phyloP scores from a whole-genome alignment of 2,329 filamentous ascomycete species.

The Ophiocordyceps camponoti-leonardi region DNA sequence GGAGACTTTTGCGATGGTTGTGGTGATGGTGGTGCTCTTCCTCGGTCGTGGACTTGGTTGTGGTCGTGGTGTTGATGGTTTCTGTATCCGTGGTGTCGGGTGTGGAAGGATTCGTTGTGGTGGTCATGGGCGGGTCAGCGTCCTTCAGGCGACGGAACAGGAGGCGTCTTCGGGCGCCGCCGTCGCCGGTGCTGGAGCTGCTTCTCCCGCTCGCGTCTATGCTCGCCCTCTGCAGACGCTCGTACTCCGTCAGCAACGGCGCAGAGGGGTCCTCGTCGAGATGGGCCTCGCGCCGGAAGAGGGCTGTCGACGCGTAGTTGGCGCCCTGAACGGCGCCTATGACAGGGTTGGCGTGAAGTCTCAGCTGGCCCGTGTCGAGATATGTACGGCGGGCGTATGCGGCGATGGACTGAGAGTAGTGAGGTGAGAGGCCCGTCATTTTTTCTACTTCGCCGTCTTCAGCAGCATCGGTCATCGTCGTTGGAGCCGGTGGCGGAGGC shows the following conservation, averaged over 20 bases:
- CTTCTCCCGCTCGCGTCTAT: conserved; percentile 10
- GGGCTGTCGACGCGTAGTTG: conserved; percentile 25
- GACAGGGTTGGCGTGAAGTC: conserved; percentile 23
- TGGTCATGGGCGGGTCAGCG: no score
- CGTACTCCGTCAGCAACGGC: conserved; percentile 27
- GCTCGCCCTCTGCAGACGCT: conserved; percentile 26
- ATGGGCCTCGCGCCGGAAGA: conserved; percentile 33
- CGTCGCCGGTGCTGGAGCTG: conserved; percentile 6
- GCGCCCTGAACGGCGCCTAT: conserved; percentile 40
- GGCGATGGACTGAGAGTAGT: neutral
- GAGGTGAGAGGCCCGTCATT: no score
- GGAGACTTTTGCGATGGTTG: no score
- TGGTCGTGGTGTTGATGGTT: no score
- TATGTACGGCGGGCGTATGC: conserved; percentile 11
- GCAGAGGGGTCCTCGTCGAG: conserved; percentile 20
- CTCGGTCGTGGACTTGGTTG: no score
- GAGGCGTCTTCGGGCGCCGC: no score
- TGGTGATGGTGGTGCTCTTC: no score
- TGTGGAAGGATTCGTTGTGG: no score
- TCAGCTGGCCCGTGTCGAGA: conserved; percentile 23
- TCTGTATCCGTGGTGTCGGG: no score
- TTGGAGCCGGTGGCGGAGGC: conserved; percentile 15
- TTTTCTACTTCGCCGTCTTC: no score
- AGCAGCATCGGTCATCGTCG: no score
- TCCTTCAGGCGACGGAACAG: no score